Base-by-base conservation (phyloP, 1,284 basidiomycete genomes). In the Trichosporon sp. region DNA sequence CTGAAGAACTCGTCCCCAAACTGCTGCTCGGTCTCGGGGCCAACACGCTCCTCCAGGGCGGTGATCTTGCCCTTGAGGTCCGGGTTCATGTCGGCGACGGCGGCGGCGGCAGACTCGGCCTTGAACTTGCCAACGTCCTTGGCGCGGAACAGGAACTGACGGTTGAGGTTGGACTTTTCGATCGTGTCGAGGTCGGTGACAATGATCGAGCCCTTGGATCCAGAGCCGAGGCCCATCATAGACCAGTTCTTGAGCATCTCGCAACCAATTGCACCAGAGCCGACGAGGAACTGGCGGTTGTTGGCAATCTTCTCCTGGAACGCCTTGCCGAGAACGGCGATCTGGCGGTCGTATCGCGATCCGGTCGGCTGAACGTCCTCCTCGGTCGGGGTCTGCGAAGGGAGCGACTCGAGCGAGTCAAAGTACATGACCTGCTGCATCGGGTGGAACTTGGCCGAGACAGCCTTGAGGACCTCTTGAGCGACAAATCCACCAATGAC, bases 191-290 rank as follows among this genome's bases (percentile, higher is more conserved):
- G 83, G 80, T 99, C 96, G 14, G 96, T 99, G 60, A 99, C 93
- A 74, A 95, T 88, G 67, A 99, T 93, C 61, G 86, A 82, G 23
- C 93, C 96, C 60, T 88, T 83, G 14, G 87, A 84, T 3, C 91
- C 92, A 44, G 89, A 86, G 13, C 87, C 95, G 56, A 99, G 83
- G 70, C 96, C 96, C 87, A 99, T 97, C 93, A 99, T 94, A 73
- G 91, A 90, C 96, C 96, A 99, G 81, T 99, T 99, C 85, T 99
- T 99, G 75, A 99, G 83, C 96, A 99, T 99, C 82, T 99, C 96
- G 77, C 97, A 99, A 25, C 96, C 96, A 78, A 99, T 99, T 54
- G 96, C 96, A 65, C 96, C 96, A 23, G 95, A 89, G 8, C 96
- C 96, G 60, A 99, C 96, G 31, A 99, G 86, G 86, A 99, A 99